Evolutionary conservation across 2,329 filamentous ascomycete genomes (phyloP).

Genomic region (Allantophomopsis lycopodina): DNA sequence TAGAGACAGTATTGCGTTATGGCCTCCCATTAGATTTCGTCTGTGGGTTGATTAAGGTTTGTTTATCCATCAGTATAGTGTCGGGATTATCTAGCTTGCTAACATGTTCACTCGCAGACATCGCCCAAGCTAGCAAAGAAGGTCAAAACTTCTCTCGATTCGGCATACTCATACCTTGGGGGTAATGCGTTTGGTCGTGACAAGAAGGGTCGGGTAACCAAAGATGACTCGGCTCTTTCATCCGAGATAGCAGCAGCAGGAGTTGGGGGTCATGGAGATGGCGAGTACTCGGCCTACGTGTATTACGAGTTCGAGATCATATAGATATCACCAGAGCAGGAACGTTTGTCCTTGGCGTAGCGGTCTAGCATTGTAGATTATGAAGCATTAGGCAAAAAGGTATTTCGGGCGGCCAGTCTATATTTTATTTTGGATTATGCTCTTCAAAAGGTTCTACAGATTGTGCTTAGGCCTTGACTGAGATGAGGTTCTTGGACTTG

Average conservation of each 20-base stretch:
- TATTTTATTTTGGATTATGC: too few species aligned
- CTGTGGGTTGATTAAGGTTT: slow-evolving; percentile 70
- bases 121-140: slow-evolving; percentile 72
- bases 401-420: too few species aligned
- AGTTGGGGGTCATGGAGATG: slow-evolving; percentile 46
- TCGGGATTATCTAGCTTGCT: background rate
- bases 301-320: slow-evolving; percentile 86
- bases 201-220: slow-evolving; percentile 83
- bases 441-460: too few species aligned
- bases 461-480: too few species aligned
- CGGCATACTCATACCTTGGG: slow-evolving; percentile 78
- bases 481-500: slow-evolving; percentile 34
- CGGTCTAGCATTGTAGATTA: too few species aligned
- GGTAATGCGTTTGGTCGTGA: slow-evolving; percentile 90
- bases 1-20: slow-evolving; percentile 95
- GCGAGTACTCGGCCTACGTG: slow-evolving; percentile 91
- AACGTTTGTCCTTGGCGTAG: too few species aligned
- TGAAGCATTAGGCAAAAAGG: too few species aligned
- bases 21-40: slow-evolving; percentile 85
- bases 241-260: slow-evolving; percentile 75
- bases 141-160: slow-evolving; percentile 65
- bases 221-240: slow-evolving; percentile 70
- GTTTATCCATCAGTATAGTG: slow-evolving; percentile 10
- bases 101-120: slow-evolving; percentile 39
- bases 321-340: slow-evolving; percentile 9